phyloP scores from a whole-genome alignment of 768 basidiomycete genomes.

The Psilocybe cyanescens region DNA sequence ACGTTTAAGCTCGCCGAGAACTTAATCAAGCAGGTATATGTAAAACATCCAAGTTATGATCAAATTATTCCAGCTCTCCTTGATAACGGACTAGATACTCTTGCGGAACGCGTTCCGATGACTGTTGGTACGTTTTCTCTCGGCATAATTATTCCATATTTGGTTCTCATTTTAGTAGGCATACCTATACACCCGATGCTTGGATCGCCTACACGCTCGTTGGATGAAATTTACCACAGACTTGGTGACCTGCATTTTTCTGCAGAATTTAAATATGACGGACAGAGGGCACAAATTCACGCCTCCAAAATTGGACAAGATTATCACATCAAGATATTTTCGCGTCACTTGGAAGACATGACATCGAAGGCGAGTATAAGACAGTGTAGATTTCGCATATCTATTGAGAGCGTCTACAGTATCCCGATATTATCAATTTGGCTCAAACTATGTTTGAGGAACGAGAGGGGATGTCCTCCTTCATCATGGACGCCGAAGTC shows the following conservation, averaged over 20 bases:
- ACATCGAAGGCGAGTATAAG: slow-evolving; percentile 67
- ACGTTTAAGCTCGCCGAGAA: slow-evolving; percentile 63
- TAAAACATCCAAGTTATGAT: slow-evolving; percentile 77
- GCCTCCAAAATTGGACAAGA: slow-evolving; percentile 38
- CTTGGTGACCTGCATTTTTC: slow-evolving; percentile 70
- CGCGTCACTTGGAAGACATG: slow-evolving; percentile 92
- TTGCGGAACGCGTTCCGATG: slow-evolving; percentile 65
- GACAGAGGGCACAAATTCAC: slow-evolving; percentile 85
- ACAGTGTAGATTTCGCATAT: not conserved
- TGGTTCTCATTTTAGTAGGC: slow-evolving; percentile 37
- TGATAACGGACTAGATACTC: slow-evolving; percentile 59
- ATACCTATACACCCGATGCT: slow-evolving; percentile 86
- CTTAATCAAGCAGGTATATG: slow-evolving; percentile 72
- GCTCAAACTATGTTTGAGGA: slow-evolving; percentile 52
- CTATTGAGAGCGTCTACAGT: slow-evolving; percentile 43
- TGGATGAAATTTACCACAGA: slow-evolving; percentile 81
- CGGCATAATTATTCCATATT: not conserved
- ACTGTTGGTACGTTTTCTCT: slow-evolving; percentile 59
- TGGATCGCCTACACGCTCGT: slow-evolving; percentile 83
- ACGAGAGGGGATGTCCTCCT: slow-evolving; percentile 50
- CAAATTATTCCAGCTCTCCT: slow-evolving; percentile 67
- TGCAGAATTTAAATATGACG: slow-evolving; percentile 93
- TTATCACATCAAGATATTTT: slow-evolving; percentile 68
- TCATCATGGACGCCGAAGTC: slow-evolving; percentile 86
- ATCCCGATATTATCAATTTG: slow-evolving; percentile 77